Evolutionary conservation across 1,139 yeast genomes (phyloP).

Genomic region (Taphrina wiesneri): DNA sequence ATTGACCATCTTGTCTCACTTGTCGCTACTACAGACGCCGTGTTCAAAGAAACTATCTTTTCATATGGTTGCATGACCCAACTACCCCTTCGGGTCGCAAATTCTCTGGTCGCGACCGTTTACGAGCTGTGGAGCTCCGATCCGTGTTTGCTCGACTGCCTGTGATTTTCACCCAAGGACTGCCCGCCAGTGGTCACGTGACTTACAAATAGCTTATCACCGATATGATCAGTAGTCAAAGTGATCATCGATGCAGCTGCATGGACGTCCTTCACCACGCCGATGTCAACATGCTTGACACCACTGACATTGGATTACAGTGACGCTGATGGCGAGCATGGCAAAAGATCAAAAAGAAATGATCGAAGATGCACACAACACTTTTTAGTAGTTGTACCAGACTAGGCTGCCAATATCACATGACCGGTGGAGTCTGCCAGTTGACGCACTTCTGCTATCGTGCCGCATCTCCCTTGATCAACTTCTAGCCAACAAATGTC

Average conservation of each 20-base stretch:
- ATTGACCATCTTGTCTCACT: slow-evolving; percentile 63
- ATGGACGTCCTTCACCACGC: too few relatives aligned
- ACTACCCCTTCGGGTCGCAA: neutral
- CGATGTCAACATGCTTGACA: too few relatives aligned
- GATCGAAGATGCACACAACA: neutral
- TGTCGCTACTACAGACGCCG: neutral
- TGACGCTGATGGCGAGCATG: too few relatives aligned
- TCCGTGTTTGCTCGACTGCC: neutral
- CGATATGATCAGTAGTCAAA: too few relatives aligned
- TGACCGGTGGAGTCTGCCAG: slow-evolving; percentile 12
- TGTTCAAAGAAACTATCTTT: neutral
- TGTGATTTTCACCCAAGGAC: neutral
- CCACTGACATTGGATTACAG: too few relatives aligned
- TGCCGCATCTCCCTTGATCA: slow-evolving; percentile 9
- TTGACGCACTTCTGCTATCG: slow-evolving; percentile 1
- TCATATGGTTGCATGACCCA: neutral
- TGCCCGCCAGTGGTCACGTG: slow-evolving; percentile 1
- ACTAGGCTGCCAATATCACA: slow-evolving; percentile 18
- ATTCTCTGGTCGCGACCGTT: neutral
- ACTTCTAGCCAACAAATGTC: slow-evolving; percentile 11
- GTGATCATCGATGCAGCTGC: too few relatives aligned
- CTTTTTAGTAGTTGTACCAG: neutral
- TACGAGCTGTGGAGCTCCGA: slow-evolving; percentile 1
- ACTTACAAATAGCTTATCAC: too few relatives aligned
- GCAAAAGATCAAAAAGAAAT: neutral